These are phyloP conservation scores for Exserohilum turcica DNA, from an alignment of 2,329 filamentous ascomycete genomes.

Conservation along the genomic window DNA sequence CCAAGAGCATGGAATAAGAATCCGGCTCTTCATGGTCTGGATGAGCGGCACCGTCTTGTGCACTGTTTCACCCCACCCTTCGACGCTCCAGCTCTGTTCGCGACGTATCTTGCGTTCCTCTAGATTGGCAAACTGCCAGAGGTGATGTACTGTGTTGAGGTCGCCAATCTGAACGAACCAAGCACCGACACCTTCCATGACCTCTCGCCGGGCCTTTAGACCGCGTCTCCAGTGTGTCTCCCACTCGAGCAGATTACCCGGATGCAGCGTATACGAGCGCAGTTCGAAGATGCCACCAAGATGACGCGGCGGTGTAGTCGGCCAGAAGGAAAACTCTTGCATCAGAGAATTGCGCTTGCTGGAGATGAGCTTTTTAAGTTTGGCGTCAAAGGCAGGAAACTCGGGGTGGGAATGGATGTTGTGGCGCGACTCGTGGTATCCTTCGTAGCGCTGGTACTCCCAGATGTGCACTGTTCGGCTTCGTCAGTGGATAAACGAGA, in stretches of 20 bases:
- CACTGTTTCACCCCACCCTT: slow-evolving; percentile 96
- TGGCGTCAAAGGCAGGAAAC: slow-evolving; percentile 79
- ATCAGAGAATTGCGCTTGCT: slow-evolving; percentile 89
- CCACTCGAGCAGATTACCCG: slow-evolving; percentile 96
- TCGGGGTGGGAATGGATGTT: slow-evolving; percentile 82
- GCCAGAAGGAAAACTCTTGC: slow-evolving; percentile 99
- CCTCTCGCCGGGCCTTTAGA: slow-evolving; percentile 85
- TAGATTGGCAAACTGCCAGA: slow-evolving; percentile 98
- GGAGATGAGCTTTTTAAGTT: slow-evolving; percentile 83
- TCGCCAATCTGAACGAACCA: slow-evolving; percentile 99
- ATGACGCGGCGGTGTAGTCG: slow-evolving; percentile 85
- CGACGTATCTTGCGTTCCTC: slow-evolving; percentile 89
- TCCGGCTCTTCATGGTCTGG: slow-evolving; percentile 92
- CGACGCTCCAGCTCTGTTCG: slow-evolving; percentile 92
- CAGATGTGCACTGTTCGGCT: slow-evolving; percentile 86
- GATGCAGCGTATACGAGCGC: slow-evolving; percentile 93
- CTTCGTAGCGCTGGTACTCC: slow-evolving; percentile 97
- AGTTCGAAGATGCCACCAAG: slow-evolving; percentile 95
- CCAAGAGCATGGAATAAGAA: slow-evolving; percentile 95
- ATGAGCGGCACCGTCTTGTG: slow-evolving; percentile 98
- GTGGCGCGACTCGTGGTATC: slow-evolving; percentile 91
- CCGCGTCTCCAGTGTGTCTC: slow-evolving; percentile 97
- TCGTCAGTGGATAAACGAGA: slow-evolving; percentile 9
- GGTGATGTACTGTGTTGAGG: slow-evolving; percentile 94
- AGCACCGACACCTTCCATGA: slow-evolving; percentile 97